Percentiles rank a stretch among this genome's conserved stretches.
These are phyloP conservation scores for Waltergamsia citrina DNA, from an alignment of 2,329 filamentous ascomycete species.

Conservation along the genomic window DNA sequence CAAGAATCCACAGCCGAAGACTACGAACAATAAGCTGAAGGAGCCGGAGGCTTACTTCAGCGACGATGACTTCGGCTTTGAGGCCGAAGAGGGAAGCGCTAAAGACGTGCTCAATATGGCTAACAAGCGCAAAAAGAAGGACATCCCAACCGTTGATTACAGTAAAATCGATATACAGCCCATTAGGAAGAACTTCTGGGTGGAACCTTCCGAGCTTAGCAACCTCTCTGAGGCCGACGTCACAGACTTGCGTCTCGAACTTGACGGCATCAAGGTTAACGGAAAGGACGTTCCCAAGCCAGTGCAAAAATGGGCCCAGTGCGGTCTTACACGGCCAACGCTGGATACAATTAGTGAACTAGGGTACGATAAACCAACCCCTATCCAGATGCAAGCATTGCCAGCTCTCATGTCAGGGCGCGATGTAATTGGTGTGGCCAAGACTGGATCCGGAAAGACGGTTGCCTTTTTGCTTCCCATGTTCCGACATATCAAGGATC, in stretches of 20 bases:
- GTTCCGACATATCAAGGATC: constrained; percentile 97
- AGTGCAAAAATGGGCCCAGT: constrained; percentile 94
- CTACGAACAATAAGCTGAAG: constrained; percentile 38
- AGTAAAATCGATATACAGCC: constrained; percentile 74
- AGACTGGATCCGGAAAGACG: constrained; percentile 96
- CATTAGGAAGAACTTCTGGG: constrained; percentile 92
- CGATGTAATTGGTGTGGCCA: constrained; percentile 92
- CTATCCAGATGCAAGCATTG: constrained; percentile 92
- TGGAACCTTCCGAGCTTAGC: constrained; percentile 75
- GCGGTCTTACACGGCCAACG: constrained; percentile 78
- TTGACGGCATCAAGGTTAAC: constrained; percentile 92
- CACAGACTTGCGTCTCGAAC: constrained; percentile 68
- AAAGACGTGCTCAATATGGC: constrained; percentile 41
- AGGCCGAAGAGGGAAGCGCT: constrained; percentile 35
- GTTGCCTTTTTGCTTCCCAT: constrained; percentile 92
- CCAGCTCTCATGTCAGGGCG: constrained; percentile 93
- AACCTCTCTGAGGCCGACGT: constrained; percentile 81
- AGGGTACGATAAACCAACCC: constrained; percentile 80
- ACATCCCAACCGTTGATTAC: constrained; percentile 83
- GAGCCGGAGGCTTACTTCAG: constrained; percentile 82
- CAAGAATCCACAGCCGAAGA: constrained; percentile 19
- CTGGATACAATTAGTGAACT: constrained; percentile 75
- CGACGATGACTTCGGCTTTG: constrained; percentile 63
- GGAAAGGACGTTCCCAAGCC: constrained; percentile 86
- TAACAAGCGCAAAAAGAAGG: constrained; percentile 80